A percentile compares a stretch with the other conserved stretches of the same genome.
Conservation (phyloP, 2,329 filamentous ascomycete genomes). For the Pseudogymnoascus sp. region DNA sequence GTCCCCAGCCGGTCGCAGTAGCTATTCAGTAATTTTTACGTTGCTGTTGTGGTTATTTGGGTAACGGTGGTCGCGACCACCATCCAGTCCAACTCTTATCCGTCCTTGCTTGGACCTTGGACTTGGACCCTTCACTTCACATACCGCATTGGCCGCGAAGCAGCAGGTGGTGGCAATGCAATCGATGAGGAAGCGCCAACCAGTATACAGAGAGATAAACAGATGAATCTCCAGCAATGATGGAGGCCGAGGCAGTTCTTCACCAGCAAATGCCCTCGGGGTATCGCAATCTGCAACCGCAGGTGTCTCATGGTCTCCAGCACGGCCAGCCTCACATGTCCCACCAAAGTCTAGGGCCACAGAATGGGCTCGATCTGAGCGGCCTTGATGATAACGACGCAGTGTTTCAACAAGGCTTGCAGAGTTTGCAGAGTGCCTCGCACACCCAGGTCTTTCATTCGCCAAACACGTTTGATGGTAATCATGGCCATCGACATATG, state of each 20-base stretch:
- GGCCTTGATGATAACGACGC: constrained; percentile 33
- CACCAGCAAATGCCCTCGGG: constrained; percentile 23
- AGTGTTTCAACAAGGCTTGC: constrained; percentile 32
- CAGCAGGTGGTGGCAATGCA: not conserved
- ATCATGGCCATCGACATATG: constrained; percentile 25
- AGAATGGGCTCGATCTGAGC: constrained; percentile 33
- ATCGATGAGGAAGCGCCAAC: constrained; percentile 3
- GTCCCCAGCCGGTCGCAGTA: not conserved
- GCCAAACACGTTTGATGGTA: constrained; percentile 30
- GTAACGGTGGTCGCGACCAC: not conserved
- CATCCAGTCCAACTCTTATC: not conserved
- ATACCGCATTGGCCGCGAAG: constrained; percentile 1
- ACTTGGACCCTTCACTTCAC: not conserved
- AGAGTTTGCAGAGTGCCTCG: constrained; percentile 29
- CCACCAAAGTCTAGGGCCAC: constrained; percentile 30
- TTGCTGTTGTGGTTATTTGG: not conserved
- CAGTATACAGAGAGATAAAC: not conserved
- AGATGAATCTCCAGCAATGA: not conserved
- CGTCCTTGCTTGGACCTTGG: not conserved
- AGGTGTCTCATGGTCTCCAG: constrained; percentile 27
- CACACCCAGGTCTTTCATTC: constrained; percentile 29
- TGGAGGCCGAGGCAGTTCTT: constrained; percentile 6
- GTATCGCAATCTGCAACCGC: constrained; percentile 27
- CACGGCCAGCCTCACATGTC: constrained; percentile 22
- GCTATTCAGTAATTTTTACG: not conserved